Base-by-base conservation (phyloP, 2,329 filamentous ascomycete species). In the Penicillium freii region DNA sequence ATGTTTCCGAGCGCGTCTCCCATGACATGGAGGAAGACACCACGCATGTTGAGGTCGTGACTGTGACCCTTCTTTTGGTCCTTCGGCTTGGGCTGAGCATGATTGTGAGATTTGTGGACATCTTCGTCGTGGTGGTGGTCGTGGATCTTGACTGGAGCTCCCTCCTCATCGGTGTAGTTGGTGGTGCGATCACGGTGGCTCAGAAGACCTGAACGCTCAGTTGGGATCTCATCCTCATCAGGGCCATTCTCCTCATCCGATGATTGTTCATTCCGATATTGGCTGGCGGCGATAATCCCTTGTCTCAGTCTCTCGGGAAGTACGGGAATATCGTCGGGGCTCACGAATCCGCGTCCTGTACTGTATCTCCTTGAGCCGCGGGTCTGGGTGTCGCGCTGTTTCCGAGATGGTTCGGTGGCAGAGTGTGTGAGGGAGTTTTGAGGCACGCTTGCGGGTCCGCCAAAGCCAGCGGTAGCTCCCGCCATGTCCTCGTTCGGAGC, bases 281-380 rank as follows among this genome's bases (percentile, higher is more conserved):
- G 84, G 58, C 87, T 88, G n/a, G 90, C 91, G 38, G 88, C 87
- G 63, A 97, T 95, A 66, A 99, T 96, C 55, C 93, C 91, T 72
- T 96, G 90, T 63, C 94, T 83, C 80, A 97, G 92, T 62, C 88
- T 93, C 25, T 91, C 89, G 3, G 94, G 94, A 71, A 97, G 90
- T 51, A 96, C 90, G 71, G 88, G 90, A 64, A 95, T 84, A 53
- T 86, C 83, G 27, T 87, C 88, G 54, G 92, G 84, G 34, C 76
- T 81, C 15, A 79, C 78, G 58, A 82, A 81, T 44, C 77, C 75
- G 51, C 82, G 78, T 31, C 79, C 81, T 27, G 78, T 82, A 59
- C 73, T 77, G 56, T 71, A 74, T 23, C 72, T 68, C 33, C 73
- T 71, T 6, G 69, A 65, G 51, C 63, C 64, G 45, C 70, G 70